phyloP scores from a whole-genome alignment of 495 filamentous ascomycete species.

The Aspergillus coremiiformis region DNA sequence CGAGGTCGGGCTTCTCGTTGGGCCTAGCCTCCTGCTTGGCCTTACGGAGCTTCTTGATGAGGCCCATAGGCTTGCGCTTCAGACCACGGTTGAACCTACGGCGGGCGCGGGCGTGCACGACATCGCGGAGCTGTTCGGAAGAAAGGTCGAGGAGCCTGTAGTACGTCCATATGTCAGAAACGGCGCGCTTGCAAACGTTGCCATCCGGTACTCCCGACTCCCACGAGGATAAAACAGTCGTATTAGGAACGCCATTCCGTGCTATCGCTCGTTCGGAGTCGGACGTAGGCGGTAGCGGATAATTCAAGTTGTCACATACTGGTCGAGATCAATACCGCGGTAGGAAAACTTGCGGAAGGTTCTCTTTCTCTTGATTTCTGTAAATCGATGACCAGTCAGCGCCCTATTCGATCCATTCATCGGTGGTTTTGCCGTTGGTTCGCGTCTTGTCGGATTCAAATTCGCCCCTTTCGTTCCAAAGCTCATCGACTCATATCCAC shows the following conservation, averaged over 20 bases:
- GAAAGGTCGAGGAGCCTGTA: constrained; percentile 91
- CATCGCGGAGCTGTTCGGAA: constrained; percentile 96
- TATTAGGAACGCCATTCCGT: constrained; percentile 3
- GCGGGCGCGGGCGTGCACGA: constrained; percentile 97
- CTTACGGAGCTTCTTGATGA: constrained; percentile 99
- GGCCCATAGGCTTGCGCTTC: constrained; percentile 99
- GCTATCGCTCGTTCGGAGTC: constrained; percentile 58
- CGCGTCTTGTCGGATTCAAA: constrained; percentile 2
- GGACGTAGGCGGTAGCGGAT: constrained; percentile 27
- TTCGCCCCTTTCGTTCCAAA: background rate
- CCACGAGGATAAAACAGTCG: background rate
- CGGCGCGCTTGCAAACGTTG: too few species aligned
- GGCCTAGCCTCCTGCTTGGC: constrained; percentile 99
- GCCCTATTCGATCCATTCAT: constrained; percentile 13
- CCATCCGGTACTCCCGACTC: background rate
- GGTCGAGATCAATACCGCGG: constrained; percentile 97
- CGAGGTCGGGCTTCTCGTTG: constrained; percentile 98
- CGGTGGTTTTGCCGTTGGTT: background rate
- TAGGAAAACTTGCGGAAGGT: constrained; percentile 99
- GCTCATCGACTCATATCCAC: constrained; percentile 11
- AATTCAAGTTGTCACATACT: constrained; percentile 55
- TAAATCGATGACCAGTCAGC: constrained; percentile 36
- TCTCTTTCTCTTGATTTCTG: constrained; percentile 98
- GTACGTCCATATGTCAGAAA: constrained; percentile 17
- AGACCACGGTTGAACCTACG: constrained; percentile 98